Conservation (phyloP, 176 grass and related monocot species). For the Oryza brachyantha region DNA sequence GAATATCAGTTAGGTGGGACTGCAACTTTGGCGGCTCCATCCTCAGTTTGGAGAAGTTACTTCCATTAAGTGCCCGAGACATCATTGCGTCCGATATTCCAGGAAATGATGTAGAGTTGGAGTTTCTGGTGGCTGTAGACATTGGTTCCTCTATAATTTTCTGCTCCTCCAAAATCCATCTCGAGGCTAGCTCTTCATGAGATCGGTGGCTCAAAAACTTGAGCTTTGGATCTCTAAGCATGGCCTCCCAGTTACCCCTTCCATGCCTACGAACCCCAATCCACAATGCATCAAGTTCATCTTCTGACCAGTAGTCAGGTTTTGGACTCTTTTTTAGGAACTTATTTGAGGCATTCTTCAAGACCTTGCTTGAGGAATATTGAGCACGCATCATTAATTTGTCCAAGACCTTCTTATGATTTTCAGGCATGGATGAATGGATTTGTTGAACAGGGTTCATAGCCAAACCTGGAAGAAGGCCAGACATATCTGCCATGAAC, state of each 20-base stretch:
- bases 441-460: slow-evolving; percentile 54
- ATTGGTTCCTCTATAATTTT: slow-evolving; percentile 80
- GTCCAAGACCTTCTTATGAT: slow-evolving; percentile 89
- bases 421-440: slow-evolving; percentile 80
- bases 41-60: slow-evolving; percentile 63
- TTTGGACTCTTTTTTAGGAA: slow-evolving; percentile 81
- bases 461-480: slow-evolving; percentile 62
- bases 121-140: slow-evolving; percentile 49
- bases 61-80: slow-evolving; percentile 77
- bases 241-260: slow-evolving; percentile 90
- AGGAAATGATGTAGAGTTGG: slow-evolving; percentile 50
- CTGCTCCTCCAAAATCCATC: slow-evolving; percentile 86
- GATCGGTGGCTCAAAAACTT: slow-evolving; percentile 73
- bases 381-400: slow-evolving; percentile 87
- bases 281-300: slow-evolving; percentile 96
- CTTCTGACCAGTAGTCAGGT: slow-evolving; percentile 87
- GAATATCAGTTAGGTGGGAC: slow-evolving; percentile 87
- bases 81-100: slow-evolving; percentile 91
- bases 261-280: slow-evolving; percentile 97
- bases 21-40: slow-evolving; percentile 68
- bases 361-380: slow-evolving; percentile 66
- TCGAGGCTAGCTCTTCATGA: slow-evolving; percentile 70
- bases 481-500: slow-evolving; percentile 45
- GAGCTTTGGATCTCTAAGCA: slow-evolving; percentile 90
- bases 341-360: slow-evolving; percentile 74